Evolutionary conservation across 2,329 filamentous ascomycete species (phyloP).

Genomic region (Paecilomyces dactylethromorphus): DNA sequence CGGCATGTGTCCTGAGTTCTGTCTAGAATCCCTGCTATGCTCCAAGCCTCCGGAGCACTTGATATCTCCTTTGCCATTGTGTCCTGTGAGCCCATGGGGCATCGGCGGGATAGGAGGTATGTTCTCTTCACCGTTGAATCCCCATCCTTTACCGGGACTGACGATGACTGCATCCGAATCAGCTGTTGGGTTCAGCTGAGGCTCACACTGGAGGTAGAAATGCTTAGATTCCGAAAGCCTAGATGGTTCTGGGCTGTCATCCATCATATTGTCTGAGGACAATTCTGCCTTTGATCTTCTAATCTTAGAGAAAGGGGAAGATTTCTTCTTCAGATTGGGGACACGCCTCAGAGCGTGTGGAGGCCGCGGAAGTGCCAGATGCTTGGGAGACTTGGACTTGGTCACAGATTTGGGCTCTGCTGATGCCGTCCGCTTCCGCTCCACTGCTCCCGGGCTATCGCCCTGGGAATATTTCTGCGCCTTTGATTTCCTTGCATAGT

Average conservation of each 20-base stretch:
- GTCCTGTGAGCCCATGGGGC: conserved; percentile 24
- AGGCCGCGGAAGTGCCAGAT: not conserved
- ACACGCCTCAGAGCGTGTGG: conserved; percentile 3
- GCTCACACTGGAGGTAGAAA: conserved; percentile 16
- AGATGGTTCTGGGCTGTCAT: not conserved
- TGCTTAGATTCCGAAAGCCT: not conserved
- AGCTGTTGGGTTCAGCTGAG: conserved; percentile 11
- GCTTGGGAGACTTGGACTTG: not conserved
- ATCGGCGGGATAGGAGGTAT: conserved; percentile 36
- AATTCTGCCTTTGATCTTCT: conserved; percentile 9
- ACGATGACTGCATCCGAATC: not conserved
- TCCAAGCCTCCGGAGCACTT: conserved; percentile 14
- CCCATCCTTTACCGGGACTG: conserved; percentile 1
- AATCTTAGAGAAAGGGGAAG: conserved; percentile 7
- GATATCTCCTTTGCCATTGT: conserved; percentile 20
- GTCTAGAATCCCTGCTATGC: conserved; percentile 9
- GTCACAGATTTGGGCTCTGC: not conserved
- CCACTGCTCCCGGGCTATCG: conserved; percentile 28
- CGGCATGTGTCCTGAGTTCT: not conserved
- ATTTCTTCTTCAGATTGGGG: conserved; percentile 7
- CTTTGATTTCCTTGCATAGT: conserved; percentile 17
- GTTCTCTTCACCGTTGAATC: conserved; percentile 18
- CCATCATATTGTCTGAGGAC: not conserved
- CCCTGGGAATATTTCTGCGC: conserved; percentile 22
- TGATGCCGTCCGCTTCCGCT: conserved; percentile 17